A percentile compares a stretch with the other conserved stretches of the same genome.
phyloP scores from a whole-genome alignment of 2,329 filamentous ascomycete genomes.

The Mycogone perniciosa region DNA sequence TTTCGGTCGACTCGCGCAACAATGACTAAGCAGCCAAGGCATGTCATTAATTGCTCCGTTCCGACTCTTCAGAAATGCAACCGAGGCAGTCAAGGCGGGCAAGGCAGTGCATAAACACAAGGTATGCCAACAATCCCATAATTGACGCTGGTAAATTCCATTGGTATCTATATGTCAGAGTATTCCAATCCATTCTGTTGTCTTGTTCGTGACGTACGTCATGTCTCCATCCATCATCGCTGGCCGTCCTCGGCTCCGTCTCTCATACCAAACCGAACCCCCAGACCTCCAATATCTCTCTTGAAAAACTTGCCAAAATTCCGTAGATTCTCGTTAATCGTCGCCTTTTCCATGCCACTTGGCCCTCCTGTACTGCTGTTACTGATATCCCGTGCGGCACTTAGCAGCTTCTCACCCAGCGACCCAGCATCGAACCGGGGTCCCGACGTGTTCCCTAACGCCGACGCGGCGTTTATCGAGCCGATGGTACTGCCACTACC shows the following conservation, averaged over 20 bases:
- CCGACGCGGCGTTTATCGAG: conserved; percentile 40
- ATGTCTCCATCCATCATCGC: conserved; percentile 11
- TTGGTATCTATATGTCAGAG: background rate
- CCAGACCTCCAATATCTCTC: conserved; percentile 73
- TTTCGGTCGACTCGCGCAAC: too few species aligned
- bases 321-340: conserved; percentile 88
- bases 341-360: conserved; percentile 51
- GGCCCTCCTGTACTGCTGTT: conserved; percentile 30
- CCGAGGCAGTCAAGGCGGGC: too few species aligned
- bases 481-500: conserved; percentile 27
- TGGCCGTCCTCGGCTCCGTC: conserved; percentile 28
- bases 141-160: too few species aligned
- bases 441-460: conserved; percentile 31
- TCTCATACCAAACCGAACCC: conserved; percentile 63
- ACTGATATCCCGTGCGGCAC: conserved; percentile 79
- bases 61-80: too few species aligned
- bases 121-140: too few species aligned
- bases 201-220: background rate
- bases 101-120: too few species aligned
- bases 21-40: too few species aligned
- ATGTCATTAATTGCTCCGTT: too few species aligned
- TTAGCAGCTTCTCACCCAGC: conserved; percentile 82
- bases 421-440: conserved; percentile 71
- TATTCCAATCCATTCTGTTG: background rate
- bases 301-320: conserved; percentile 96